A percentile compares a stretch with the other conserved stretches of the same genome.
Conservation (phyloP, 2,329 filamentous ascomycete genomes). For the Penicillium sp. region DNA sequence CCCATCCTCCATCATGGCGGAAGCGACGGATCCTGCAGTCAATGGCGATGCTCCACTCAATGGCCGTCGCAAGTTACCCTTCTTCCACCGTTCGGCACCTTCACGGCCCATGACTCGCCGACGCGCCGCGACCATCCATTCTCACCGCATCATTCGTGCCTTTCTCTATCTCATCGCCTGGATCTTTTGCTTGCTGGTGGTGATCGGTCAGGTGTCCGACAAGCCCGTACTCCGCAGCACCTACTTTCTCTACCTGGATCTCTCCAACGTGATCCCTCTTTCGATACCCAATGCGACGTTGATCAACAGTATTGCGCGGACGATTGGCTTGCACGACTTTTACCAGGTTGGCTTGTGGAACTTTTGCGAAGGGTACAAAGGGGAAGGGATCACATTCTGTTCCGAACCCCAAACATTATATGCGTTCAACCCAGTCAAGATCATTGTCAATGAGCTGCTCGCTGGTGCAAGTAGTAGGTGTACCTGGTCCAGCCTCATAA, state of each 20-base stretch:
- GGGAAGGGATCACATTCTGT: slow-evolving; percentile 65
- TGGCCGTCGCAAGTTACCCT: slow-evolving; percentile 24
- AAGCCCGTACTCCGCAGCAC: slow-evolving; percentile 59
- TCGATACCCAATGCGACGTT: slow-evolving; percentile 65
- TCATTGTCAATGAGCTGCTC: slow-evolving; percentile 73
- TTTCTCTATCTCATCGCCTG: slow-evolving; percentile 67
- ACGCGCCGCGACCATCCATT: slow-evolving; percentile 37
- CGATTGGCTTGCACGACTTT: slow-evolving; percentile 84
- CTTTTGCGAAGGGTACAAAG: slow-evolving; percentile 79
- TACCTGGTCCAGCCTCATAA: neutral
- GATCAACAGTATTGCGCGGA: slow-evolving; percentile 81
- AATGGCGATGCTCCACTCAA: slow-evolving; percentile 21
- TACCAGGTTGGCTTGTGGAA: slow-evolving; percentile 90
- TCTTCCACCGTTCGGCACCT: slow-evolving; percentile 23
- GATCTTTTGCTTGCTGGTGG: slow-evolving; percentile 73
- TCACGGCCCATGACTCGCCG: slow-evolving; percentile 26
- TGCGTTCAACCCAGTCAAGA: slow-evolving; percentile 86
- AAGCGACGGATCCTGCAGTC: slow-evolving; percentile 12
- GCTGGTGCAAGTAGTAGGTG: slow-evolving; percentile 66
- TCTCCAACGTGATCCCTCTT: slow-evolving; percentile 72
- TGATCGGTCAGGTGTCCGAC: slow-evolving; percentile 67
- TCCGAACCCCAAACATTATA: slow-evolving; percentile 64
- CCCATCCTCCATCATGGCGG: slow-evolving; percentile 11
- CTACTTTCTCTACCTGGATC: slow-evolving; percentile 79
- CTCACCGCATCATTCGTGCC: slow-evolving; percentile 60